Conservation (phyloP, 75 land plant species). For the Gnetum montanum region DNA sequence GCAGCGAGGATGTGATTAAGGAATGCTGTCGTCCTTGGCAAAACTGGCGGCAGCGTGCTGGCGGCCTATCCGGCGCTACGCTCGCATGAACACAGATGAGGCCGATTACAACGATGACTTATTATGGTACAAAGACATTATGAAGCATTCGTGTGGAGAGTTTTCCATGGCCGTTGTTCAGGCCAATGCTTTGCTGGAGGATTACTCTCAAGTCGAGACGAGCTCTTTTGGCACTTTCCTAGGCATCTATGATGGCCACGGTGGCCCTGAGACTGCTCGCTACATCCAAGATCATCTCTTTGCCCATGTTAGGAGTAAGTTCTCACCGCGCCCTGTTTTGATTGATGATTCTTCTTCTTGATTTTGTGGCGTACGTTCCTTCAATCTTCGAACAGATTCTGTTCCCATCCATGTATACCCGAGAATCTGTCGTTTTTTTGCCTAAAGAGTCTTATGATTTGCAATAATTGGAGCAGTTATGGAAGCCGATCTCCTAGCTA, state of each 20-base stretch:
- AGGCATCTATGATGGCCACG: constrained; percentile 91
- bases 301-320: constrained; percentile 44
- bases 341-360: too few species aligned
- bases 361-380: too few species aligned
- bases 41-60: constrained; percentile 28
- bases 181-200: constrained; percentile 67
- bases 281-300: constrained; percentile 59
- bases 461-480: too few species aligned
- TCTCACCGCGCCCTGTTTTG: constrained; percentile 1
- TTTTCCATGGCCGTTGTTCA: constrained; percentile 85
- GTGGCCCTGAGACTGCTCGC: constrained; percentile 86
- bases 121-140: constrained; percentile 67
- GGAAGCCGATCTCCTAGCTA: too few species aligned
- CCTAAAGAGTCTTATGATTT: too few species aligned
- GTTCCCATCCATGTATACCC: too few species aligned
- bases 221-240: constrained; percentile 68
- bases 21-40: constrained; percentile 49
- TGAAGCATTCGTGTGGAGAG: constrained; percentile 57
- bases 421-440: too few species aligned
- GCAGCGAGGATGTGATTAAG: too few species aligned
- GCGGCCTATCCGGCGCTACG: constrained; percentile 33
- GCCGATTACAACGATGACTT: constrained; percentile 36
- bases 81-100: constrained; percentile 43
- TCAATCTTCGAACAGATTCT: too few species aligned
- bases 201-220: constrained; percentile 67